Evolutionary conservation across 2,329 filamentous ascomycete species (phyloP), one percentile per base, ranked within the genome.

Genomic region (Sclerotiophoma versabilis): DNA sequence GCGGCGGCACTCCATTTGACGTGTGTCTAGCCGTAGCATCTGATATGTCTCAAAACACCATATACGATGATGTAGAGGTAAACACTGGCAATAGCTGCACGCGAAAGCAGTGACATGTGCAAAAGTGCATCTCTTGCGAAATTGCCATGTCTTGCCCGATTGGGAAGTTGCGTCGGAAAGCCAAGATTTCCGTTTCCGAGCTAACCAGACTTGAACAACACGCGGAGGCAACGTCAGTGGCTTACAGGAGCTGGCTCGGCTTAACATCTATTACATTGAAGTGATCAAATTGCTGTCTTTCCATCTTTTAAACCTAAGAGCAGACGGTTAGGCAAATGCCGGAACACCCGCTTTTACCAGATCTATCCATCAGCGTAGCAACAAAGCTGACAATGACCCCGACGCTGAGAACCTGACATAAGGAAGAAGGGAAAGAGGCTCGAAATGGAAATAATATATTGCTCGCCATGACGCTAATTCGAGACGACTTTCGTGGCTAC

Each of bases 401-500:
- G 17, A 37, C 37, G 7, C 3, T 25, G 32, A 27, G 14, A n/a
- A 29, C 34, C 47, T 25, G 34, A 45, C 17, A 37, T 19, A 25
- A 44, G 25, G 47, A 57, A 43, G 36, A 33, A 53, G 54, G 27
- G 9, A 23, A 26, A 36, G n/a, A 44, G 17, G 17, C n/a, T 37
- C 20, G 33, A 34, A 54, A 45, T 49, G 23, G 26, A 49, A 49
- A 49, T 49, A 49, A 54, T 49, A 41, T 49, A 54, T 54, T 54
- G 45, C 34, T 54, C 45, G 51, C 51, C 45, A 54, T 54, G 51
- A 49, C 51, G 51, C 51, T 54, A 54, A 54, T 54, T 54, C 49
- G 54, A 49, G 43, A 56, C 63, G 41, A 72, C 66, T 45, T 66
- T 63, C n/a, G 70, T 68, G 33, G 65, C 63, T 19, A 63, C 64